Base-by-base conservation (phyloP, 805 yeast genomes). In the Wickerhamiella australiensis region DNA sequence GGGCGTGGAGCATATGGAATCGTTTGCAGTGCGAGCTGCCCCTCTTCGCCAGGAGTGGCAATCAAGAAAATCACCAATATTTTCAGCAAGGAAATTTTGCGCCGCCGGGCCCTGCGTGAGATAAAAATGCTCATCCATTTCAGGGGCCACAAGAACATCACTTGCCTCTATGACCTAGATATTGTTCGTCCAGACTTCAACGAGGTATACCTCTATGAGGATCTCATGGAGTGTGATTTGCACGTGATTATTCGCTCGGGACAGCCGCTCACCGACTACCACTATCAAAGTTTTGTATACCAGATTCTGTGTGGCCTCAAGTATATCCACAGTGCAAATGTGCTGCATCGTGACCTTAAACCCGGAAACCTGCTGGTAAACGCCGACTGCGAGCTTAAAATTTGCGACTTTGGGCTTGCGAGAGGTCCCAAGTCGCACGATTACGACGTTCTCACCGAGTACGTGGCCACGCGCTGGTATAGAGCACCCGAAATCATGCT, bases 1-100 rank as follows among this genome's bases (percentile, higher is more conserved):
- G 98, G 98, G 4, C 96, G 92, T 59, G 98, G 98, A 11, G 97
- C 98, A 0, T 92, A 92, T 61, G 98, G 98, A 38, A 81, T 90
- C 3, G 98, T 92, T 5, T 90, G 96, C 61, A 83, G 95, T 0
- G 98, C 98, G 15, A 56, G 52, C 42, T 58, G 59, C 51, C 77
- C 80, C 57, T 88, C 87, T 64, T 73, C 78, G 3, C 88, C 87
- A 5, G 76, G 80, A 11, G 96, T 92, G 26, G 98, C 98, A 21
- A 87, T 92, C 61, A 92, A 92, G 67, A 92, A 92, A 63, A 90
- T 92, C 58, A 90, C 97, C 46, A 92, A 88, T 68, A 84, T 92
- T 49, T 92, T 92, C 68, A 77, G 85, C 53, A 88, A 88, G 65
- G 85, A 87, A 64, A 84, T 92, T 54, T 71, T 92, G 33, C 85